Base-by-base conservation (phyloP, 495 filamentous ascomycete species). In the Lasiosphaeriaceae sp. region DNA sequence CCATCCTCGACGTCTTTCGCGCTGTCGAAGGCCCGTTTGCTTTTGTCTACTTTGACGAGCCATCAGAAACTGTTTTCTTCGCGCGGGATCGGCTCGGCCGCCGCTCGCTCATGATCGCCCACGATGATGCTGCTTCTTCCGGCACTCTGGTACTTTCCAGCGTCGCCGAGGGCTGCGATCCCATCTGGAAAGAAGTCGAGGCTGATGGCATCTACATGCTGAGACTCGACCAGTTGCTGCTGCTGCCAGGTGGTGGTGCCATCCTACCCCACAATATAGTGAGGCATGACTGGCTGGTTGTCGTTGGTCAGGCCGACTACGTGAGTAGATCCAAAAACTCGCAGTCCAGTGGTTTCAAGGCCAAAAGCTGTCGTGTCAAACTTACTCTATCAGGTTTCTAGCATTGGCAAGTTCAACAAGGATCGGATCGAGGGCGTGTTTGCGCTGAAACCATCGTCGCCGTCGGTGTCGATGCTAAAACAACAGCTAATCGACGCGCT, bases 51-150 rank as follows among this genome's bases (percentile, higher is more conserved):
- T 91, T 86, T 67, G 89, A 97, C 72, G 77, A 77, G 6, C 56
- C 68, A 20, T 69, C 79, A 52, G 71, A 73, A 14, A 77, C 74
- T 23, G 46, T 97, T 7, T 93, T 83, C 75, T 96, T 87, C 67
- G 90, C 86, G 17, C 78, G 94, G 55, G 94, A 99, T 70, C 86
- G 86, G 55, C 77, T 97, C 17, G 94, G 94, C 22, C 79, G 94
- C 58, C 78, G 95, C 50, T 97, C 94, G 44, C 76, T 98, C 5
- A 77, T 97, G 26, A 70, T 71, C 11, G 79, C 74, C 6, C 60
- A 66, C 49, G 72, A 78, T 58, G 67, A 71, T 7, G 64, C 3
- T 31, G n/a, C n/a, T n/a, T n/a, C 68, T 39, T 56, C 58, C 17
- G 74, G 76, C 9, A 75, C 67, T 24, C 52, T 97, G 12, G 81